These are phyloP conservation scores for Gossypium schwendimanii DNA, from an alignment of 441 rosid species.

Conservation along the genomic window DNA sequence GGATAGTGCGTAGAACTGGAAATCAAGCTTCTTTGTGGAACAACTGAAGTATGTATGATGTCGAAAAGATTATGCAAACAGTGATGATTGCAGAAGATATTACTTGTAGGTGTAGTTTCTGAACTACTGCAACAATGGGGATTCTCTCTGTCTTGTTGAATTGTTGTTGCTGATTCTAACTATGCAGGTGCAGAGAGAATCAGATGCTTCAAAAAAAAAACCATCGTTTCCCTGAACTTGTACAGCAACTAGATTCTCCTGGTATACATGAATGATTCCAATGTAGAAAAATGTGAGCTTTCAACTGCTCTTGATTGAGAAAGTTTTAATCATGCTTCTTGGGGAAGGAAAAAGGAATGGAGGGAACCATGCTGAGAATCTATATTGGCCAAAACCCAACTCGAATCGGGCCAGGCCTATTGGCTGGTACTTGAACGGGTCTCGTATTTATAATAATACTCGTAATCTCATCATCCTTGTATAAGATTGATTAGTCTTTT, in stretches of 20 bases:
- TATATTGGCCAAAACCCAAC: not conserved
- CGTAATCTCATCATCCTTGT: no score
- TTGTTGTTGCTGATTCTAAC: not conserved
- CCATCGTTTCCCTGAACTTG: not conserved
- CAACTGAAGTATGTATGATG: not conserved
- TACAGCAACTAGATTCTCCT: constrained; percentile 1
- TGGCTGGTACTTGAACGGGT: not conserved
- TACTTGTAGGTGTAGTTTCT: not conserved
- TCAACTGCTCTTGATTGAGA: not conserved
- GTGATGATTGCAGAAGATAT: not conserved
- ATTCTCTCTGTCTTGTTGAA: not conserved
- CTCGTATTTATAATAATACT: not conserved
- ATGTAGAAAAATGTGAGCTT: not conserved
- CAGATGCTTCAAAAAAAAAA: not conserved
- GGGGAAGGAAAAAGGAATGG: not conserved
- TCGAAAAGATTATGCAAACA: not conserved
- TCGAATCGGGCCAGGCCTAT: not conserved
- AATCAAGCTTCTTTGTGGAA: not conserved
- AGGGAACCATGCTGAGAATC: not conserved
- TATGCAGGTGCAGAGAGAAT: not conserved
- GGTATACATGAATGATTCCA: not conserved
- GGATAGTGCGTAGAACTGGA: not conserved
- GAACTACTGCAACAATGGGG: not conserved
- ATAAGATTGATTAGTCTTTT: not conserved
- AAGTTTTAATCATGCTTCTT: not conserved